Conservation (phyloP, 2,329 filamentous ascomycete genomes). For the Fusarium gaditjirri region DNA sequence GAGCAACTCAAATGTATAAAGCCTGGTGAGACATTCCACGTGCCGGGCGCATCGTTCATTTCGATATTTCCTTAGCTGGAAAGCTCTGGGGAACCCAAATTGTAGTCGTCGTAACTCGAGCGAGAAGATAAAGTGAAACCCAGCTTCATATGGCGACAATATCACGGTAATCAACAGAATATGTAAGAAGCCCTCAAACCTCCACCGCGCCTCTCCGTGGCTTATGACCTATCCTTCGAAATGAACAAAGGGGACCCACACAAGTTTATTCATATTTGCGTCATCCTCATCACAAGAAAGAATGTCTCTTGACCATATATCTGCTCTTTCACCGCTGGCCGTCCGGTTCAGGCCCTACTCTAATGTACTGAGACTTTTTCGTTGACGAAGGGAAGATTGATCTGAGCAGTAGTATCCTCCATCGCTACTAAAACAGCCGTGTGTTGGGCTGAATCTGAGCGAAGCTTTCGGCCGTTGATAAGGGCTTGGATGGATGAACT, state of each 20-base stretch:
- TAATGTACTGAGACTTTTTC: neutral
- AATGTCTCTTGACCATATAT: neutral
- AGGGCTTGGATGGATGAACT: neutral
- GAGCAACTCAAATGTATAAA: no score
- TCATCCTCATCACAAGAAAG: fast-evolving
- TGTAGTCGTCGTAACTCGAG: fast-evolving
- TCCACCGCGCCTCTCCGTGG: neutral
- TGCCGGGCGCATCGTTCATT: neutral
- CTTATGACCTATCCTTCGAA: neutral
- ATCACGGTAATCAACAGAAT: neutral
- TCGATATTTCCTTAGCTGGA: neutral
- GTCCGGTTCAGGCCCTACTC: fast-evolving
- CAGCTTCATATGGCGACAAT: neutral
- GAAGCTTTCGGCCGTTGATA: neutral
- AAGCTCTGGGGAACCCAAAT: fast-evolving
- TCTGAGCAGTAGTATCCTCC: neutral
- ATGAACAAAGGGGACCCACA: neutral
- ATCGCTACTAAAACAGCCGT: neutral
- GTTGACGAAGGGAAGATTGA: neutral
- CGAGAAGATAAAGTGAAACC: neutral
- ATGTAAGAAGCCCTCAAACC: fast-evolving
- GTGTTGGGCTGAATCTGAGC: neutral
- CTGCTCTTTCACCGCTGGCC: neutral
- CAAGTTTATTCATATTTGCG: fast-evolving
- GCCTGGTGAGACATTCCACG: neutral